Conservation (phyloP, 106 monocot genomes). For the Phalaenopsis equestris region DNA sequence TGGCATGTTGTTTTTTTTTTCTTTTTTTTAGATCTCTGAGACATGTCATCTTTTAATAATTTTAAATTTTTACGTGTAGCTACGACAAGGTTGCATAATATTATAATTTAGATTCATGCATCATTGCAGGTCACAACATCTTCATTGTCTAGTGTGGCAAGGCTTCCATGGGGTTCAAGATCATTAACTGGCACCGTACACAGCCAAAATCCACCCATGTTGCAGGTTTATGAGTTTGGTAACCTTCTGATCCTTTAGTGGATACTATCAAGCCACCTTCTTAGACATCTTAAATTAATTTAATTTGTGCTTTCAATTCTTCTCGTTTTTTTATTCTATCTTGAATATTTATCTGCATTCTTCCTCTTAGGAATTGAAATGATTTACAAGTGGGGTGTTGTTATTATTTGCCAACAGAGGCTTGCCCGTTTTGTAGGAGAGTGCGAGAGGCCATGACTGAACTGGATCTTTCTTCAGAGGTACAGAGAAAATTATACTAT, state of each 20-base stretch:
- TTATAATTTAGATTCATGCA: background rate
- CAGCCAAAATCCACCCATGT: conserved; percentile 11
- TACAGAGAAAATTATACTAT: conserved; percentile 11
- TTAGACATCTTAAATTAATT: background rate
- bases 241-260: conserved; percentile 7
- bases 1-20: too few species aligned
- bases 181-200: conserved; percentile 8
- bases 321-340: background rate
- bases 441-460: conserved; percentile 83
- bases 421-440: conserved; percentile 95
- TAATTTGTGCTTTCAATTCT: background rate
- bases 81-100: background rate
- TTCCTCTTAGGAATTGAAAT: background rate
- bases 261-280: background rate
- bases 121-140: conserved; percentile 56
- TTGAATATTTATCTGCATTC: background rate
- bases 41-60: too few species aligned
- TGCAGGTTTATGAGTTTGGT: conserved; percentile 89
- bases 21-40: too few species aligned
- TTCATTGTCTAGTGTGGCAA: conserved; percentile 73
- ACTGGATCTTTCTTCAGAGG: conserved; percentile 84
- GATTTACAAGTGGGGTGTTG: conserved; percentile 17
- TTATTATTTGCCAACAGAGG: conserved; percentile 69
- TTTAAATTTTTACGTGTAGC: too few species aligned
- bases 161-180: conserved; percentile 75